Evolutionary conservation across 202 grass and related monocot species (phyloP).

Genomic region (Panicum hallii): DNA sequence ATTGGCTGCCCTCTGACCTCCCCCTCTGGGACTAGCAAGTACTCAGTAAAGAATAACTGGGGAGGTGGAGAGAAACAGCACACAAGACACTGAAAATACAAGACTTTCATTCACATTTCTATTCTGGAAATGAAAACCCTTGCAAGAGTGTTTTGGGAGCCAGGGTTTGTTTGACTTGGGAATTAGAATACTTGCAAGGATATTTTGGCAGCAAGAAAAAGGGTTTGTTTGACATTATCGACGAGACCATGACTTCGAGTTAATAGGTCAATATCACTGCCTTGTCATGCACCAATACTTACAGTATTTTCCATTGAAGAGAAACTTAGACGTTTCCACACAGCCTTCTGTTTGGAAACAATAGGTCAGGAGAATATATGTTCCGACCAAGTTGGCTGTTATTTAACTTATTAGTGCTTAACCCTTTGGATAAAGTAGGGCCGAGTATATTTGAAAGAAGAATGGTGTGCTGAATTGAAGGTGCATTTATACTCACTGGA

Average conservation of each 20-base stretch:
- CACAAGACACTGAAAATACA: not conserved
- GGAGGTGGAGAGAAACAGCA: not conserved
- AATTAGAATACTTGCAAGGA: not conserved
- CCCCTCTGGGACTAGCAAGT: constrained; percentile 59
- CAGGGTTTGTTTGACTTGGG: constrained; percentile 8
- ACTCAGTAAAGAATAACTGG: constrained; percentile 64
- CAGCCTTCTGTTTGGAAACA: constrained; percentile 40
- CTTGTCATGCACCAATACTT: constrained; percentile 45
- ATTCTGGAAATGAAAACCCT: not conserved
- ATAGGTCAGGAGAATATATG: constrained; percentile 44
- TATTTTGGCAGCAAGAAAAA: not conserved
- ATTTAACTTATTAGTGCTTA: constrained; percentile 53
- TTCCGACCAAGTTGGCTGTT: constrained; percentile 44
- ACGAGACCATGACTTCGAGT: constrained; percentile 25
- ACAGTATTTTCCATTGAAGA: constrained; percentile 27
- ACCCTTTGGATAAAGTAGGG: constrained; percentile 59
- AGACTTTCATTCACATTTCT: not conserved
- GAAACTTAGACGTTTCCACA: constrained; percentile 7
- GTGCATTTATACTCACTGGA: constrained; percentile 57
- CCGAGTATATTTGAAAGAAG: constrained; percentile 43
- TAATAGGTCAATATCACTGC: constrained; percentile 37
- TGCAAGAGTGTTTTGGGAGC: not conserved
- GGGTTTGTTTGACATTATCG: constrained; percentile 30
- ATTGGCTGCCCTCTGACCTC: constrained; percentile 60
- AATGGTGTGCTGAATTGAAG: constrained; percentile 39